Evolutionary conservation across 768 basidiomycete species (phyloP), one percentile per base, ranked within the genome.

Genomic region (Suillus americanus): DNA sequence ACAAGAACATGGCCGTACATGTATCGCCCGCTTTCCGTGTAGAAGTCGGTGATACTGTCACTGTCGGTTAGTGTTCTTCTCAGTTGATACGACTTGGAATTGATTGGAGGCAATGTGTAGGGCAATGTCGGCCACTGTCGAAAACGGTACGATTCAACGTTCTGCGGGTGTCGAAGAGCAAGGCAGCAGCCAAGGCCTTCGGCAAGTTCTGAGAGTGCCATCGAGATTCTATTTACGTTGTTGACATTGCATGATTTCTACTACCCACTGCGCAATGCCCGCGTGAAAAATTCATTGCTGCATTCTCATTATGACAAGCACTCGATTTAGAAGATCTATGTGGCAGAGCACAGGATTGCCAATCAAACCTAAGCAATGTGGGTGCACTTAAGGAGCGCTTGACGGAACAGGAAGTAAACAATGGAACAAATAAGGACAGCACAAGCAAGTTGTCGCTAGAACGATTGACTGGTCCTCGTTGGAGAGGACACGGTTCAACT

Each of bases 101-200:
- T 55, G 69, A 61, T 68, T 55, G 69, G 55, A 35, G 1, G 25
- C 55, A 0, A n/a, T 2, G 41, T 10, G 13, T 53, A 95, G 95
- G 95, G 41, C 97, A 99, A 88, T 99, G 97, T 85, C 91, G 97
- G 77, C 97, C 97, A 72, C 81, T 99, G 73, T 99, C 97, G 66
- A 99, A 99, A 82, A 99, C 97, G 40, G 94, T 98, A 74, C 93
- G 97, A 60, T 99, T 99, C 90, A 99, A 99, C 81, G 97, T 99
- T 65, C 80, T 99, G 77, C 91, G 96, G 73, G 97, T 99, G 79
- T 78, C 88, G 69, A 94, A 91, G 89, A 95, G 81, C 88, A 96
- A 95, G 87, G 94, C 94, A 13, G 77, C 94, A 40, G 79, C 87
- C 65, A 97, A 97, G 85, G 83, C 91, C 60, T 99, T 99, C 83